These are phyloP conservation scores for Ustilago hordei DNA, from an alignment of 1,284 basidiomycete species.

Conservation along the genomic window DNA sequence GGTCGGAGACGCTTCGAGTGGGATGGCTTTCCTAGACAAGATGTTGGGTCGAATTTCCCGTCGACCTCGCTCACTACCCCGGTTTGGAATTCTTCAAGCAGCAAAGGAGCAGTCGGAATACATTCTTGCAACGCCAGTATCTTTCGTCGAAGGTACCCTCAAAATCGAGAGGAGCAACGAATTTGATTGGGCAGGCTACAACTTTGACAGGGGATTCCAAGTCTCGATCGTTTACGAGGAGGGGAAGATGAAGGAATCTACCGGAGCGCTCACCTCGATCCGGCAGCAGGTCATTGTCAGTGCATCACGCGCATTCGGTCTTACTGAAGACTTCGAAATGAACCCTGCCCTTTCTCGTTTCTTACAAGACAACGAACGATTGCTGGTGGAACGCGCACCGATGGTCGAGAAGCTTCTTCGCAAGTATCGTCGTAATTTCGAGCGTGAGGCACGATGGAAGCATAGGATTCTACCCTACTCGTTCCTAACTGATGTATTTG, in stretches of 20 bases:
- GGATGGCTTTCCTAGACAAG: constrained; percentile 29
- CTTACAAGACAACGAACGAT: constrained; percentile 75
- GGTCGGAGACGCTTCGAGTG: constrained; percentile 58
- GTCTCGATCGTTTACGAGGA: constrained; percentile 76
- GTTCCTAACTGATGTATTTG: constrained; percentile 76
- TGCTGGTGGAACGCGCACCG: constrained; percentile 73
- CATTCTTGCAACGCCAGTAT: constrained; percentile 70
- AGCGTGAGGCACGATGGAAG: constrained; percentile 75
- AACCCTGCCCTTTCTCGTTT: constrained; percentile 77
- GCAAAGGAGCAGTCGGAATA: constrained; percentile 72
- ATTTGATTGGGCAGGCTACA: constrained; percentile 75
- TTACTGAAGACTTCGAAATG: constrained; percentile 78
- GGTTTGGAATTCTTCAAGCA: constrained; percentile 34
- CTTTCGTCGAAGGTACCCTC: constrained; percentile 74
- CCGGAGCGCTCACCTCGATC: constrained; percentile 46
- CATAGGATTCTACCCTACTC: constrained; percentile 75
- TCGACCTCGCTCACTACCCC: constrained; percentile 18
- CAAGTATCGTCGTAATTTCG: constrained; percentile 75
- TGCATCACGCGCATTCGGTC: constrained; percentile 75
- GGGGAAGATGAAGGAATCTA: constrained; percentile 58
- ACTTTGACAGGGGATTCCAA: constrained; percentile 74
- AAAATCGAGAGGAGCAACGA: constrained; percentile 75
- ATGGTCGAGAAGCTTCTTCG: constrained; percentile 73
- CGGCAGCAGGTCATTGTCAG: constrained; percentile 72
- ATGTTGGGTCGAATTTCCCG: constrained; percentile 31